These are phyloP conservation scores for Cicer judaicum DNA, from an alignment of 306 rosid genomes.

Conservation along the genomic window DNA sequence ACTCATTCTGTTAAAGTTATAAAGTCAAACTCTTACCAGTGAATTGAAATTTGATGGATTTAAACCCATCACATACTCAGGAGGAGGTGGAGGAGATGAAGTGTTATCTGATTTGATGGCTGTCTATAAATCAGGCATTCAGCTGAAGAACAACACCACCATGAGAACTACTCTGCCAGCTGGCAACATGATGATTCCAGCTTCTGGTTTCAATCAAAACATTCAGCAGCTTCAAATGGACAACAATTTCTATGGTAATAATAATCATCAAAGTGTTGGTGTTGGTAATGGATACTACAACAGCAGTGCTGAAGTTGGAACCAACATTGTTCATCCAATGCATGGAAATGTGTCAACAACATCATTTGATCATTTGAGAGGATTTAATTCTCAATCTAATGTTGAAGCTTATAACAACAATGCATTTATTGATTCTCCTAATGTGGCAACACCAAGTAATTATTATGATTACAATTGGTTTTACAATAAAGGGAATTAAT, in stretches of 20 bases:
- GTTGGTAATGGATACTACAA: background rate
- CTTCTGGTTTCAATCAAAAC: background rate
- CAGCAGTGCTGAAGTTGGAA: background rate
- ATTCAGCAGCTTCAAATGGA: background rate
- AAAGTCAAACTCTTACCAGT: too few species aligned
- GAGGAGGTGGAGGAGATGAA: background rate
- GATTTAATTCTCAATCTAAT: constrained; percentile 19
- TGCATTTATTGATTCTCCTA: constrained; percentile 15
- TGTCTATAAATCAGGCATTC: background rate
- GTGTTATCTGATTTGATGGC: background rate
- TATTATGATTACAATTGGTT: constrained; percentile 4
- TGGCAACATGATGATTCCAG: background rate
- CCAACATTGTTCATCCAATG: background rate
- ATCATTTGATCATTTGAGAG: background rate
- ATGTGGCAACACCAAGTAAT: background rate
- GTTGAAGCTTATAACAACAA: background rate
- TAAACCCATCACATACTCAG: background rate
- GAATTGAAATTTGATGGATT: too few species aligned
- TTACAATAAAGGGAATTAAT: background rate
- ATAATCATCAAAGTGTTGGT: background rate
- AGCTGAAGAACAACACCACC: background rate
- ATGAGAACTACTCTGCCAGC: background rate
- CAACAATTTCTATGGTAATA: background rate
- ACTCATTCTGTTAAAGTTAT: too few species aligned
- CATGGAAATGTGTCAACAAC: background rate